phyloP scores from a whole-genome alignment of 805 yeast genomes.

The Spathaspora passalidarum region DNA sequence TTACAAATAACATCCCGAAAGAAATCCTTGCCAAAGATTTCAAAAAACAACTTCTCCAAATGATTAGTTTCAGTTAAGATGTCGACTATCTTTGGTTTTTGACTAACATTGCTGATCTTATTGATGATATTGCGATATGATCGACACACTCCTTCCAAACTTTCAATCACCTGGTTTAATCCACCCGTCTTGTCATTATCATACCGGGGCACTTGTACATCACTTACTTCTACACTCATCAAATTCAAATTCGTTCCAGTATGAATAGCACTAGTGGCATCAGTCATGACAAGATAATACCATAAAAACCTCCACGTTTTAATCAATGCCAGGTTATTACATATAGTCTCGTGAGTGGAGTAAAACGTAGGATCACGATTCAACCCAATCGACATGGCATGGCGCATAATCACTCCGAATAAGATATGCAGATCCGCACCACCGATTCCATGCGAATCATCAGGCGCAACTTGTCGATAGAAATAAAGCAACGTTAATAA shows the following conservation, averaged over 20 bases:
- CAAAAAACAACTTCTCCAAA: conserved; percentile 32
- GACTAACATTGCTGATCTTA: conserved; percentile 23
- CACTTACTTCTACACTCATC: conserved; percentile 25
- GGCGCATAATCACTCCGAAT: conserved; percentile 34
- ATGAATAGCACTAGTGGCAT: conserved; percentile 31
- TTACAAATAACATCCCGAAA: conserved; percentile 36
- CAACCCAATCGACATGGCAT: conserved; percentile 39
- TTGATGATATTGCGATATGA: conserved; percentile 28
- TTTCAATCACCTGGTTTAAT: conserved; percentile 11
- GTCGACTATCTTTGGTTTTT: conserved; percentile 33
- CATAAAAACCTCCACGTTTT: conserved; percentile 37
- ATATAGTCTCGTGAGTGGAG: conserved; percentile 26
- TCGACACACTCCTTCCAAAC: conserved; percentile 17
- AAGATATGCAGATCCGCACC: conserved; percentile 38
- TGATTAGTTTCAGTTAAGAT: conserved; percentile 32
- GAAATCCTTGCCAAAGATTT: conserved; percentile 40
- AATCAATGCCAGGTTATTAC: conserved; percentile 22
- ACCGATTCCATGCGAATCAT: conserved; percentile 40
- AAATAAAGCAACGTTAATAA: conserved; percentile 28
- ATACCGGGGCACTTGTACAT: conserved; percentile 27
- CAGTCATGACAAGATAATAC: conserved; percentile 26
- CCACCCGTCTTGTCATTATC: conserved; percentile 14
- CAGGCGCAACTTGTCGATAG: conserved; percentile 37
- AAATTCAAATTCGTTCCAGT: conserved; percentile 30
- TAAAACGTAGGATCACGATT: conserved; percentile 38